These are phyloP conservation scores for Citrus unshiu DNA, from an alignment of 345 rosid genomes.

Conservation along the genomic window DNA sequence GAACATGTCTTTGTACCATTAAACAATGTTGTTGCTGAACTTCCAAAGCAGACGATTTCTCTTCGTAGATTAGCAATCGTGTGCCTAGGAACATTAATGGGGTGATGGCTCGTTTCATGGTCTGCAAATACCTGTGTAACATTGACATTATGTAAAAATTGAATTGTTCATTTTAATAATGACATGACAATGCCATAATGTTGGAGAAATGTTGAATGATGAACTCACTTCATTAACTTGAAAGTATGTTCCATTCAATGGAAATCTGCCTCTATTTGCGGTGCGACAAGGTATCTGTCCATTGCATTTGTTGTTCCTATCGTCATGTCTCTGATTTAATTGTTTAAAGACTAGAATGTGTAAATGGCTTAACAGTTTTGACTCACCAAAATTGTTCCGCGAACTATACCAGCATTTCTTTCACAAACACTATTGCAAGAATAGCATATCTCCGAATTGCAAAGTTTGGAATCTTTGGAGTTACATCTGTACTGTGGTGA, in stretches of 20 bases:
- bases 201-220: neutral
- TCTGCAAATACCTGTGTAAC: constrained; percentile 67
- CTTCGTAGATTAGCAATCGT: constrained; percentile 31
- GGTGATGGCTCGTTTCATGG: constrained; percentile 42
- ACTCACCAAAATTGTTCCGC: constrained; percentile 66
- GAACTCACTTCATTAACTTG: constrained; percentile 63
- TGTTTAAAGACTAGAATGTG: neutral
- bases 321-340: neutral
- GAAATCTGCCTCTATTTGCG: constrained; percentile 51
- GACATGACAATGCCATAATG: neutral
- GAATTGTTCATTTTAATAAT: neutral
- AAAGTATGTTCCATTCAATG: constrained; percentile 78
- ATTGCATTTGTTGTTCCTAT: neutral
- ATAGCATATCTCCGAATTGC: constrained; percentile 33
- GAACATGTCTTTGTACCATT: constrained; percentile 23
- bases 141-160: neutral
- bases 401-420: constrained; percentile 18
- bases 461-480: constrained; percentile 25
- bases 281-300: constrained; percentile 65
- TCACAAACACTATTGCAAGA: constrained; percentile 30
- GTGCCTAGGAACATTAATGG: constrained; percentile 32
- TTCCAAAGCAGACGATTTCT: constrained; percentile 44
- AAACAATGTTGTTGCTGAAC: constrained; percentile 35
- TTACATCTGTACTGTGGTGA: constrained; percentile 33
- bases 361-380: neutral